A percentile compares a stretch with the other conserved stretches of the same genome.
Conservation (phyloP, 164 flowering plant species). For the Houttuynia cordata region DNA sequence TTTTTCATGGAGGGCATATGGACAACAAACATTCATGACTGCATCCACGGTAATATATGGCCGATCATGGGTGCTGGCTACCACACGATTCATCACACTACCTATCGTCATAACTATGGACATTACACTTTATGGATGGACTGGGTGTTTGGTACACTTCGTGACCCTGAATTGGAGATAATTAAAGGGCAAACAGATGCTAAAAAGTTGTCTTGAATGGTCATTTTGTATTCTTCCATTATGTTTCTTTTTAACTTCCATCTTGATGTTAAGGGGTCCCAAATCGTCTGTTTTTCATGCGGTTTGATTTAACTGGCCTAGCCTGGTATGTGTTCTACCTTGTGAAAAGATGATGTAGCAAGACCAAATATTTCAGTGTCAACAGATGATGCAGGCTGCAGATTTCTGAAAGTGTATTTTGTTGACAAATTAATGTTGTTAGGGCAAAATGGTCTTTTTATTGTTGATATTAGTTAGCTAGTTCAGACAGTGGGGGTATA, state of each 20-base stretch:
- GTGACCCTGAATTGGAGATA: constrained; percentile 44
- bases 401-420: no score
- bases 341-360: no score
- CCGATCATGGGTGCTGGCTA: constrained; percentile 96
- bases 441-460: no score
- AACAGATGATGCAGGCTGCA: no score
- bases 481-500: no score
- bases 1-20: constrained; percentile 72
- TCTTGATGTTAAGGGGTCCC: neutral
- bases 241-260: no score
- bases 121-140: constrained; percentile 95
- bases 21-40: constrained; percentile 95
- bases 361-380: no score
- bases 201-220: constrained; percentile 24
- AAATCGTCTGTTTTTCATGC: neutral
- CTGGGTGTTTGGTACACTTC: constrained; percentile 92
- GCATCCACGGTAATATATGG: constrained; percentile 81
- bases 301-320: neutral
- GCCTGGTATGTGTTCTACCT: neutral
- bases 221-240: neutral
- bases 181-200: constrained; percentile 24
- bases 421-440: no score
- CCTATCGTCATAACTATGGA: constrained; percentile 88
- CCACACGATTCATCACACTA: constrained; percentile 97
- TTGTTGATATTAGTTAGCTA: no score